Evolutionary conservation across 1,284 basidiomycete species (phyloP).

Genomic region (Macrocybe sp.): DNA sequence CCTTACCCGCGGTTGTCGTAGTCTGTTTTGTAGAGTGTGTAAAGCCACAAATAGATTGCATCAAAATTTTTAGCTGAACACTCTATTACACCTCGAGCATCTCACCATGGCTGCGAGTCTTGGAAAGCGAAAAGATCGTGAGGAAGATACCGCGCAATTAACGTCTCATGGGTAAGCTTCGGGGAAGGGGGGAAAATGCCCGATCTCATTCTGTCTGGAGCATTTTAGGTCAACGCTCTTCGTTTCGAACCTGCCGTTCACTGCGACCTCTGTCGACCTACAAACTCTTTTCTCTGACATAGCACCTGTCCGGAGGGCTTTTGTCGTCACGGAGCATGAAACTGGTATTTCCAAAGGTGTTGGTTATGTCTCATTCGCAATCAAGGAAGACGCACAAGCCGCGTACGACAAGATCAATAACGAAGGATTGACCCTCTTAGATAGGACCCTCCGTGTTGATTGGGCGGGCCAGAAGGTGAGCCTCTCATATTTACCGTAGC

Average conservation of each 20-base stretch:
- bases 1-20: not conserved
- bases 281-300: slow-evolving; percentile 93
- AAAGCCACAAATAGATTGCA: too few species aligned
- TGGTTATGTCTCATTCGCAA: slow-evolving; percentile 94
- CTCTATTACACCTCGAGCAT: too few species aligned
- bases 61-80: too few species aligned
- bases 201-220: not conserved
- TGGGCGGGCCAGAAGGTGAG: slow-evolving; percentile 79
- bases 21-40: too few species aligned
- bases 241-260: slow-evolving; percentile 83
- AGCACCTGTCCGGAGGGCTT: slow-evolving; percentile 91
- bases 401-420: slow-evolving; percentile 59
- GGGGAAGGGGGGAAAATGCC: not conserved
- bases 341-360: slow-evolving; percentile 91
- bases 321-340: slow-evolving; percentile 83
- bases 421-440: slow-evolving; percentile 55
- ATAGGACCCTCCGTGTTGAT: slow-evolving; percentile 67
- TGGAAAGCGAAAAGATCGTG: slow-evolving; percentile 51
- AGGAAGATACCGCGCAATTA: slow-evolving; percentile 24
- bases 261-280: slow-evolving; percentile 86
- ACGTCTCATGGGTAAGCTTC: slow-evolving; percentile 31
- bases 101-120: slow-evolving; percentile 26
- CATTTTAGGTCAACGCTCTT: slow-evolving; percentile 62
- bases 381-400: slow-evolving; percentile 83
- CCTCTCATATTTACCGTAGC: not conserved